Evolutionary conservation across 257 asterid genomes (phyloP), one percentile per base, ranked within the genome.

Genomic region (Dorcoceras hygrometricum): DNA sequence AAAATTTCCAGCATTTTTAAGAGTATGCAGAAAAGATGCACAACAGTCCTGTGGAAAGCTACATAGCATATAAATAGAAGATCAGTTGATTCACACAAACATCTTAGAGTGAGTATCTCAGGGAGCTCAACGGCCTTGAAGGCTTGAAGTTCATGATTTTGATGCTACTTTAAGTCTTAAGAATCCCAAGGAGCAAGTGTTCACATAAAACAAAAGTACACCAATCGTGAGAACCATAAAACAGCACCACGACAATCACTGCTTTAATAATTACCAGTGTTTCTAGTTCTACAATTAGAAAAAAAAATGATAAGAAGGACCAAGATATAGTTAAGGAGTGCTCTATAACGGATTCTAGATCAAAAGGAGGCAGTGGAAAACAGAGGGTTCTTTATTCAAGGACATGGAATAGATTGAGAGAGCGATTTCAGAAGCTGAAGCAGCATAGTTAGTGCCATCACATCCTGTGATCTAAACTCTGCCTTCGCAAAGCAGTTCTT

Each of bases 371-470:
- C 9, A 46, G 68, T 63, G 59, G 43, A 24, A 8, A 31, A 39
- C 4, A 12, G 43, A 63, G 68, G 43, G 24, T 25, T 63, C 58
- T 46, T 16, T 34, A 22, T 22, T 20, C 60, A 22, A 24, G 60
- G 60, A 6, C 60, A 8, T 20, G 16, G 60, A 24, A 55, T 11
- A 55, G 18, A 24, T 55, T 55, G 32, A 23, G 20, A 5, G 2
- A 62, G 31, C 16, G 31, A 62, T 36, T 39, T 34, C 23, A 62
- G 56, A 62, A 62, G 18, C 26, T 12, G 56, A 61, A 25, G 55
- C 48, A 61, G 54, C 55, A 9, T 19, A 4, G 32, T 18, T 36
- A 28, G 20, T 23, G 32, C 26, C 57, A 26, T 50, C 31, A 43
- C 25, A 48, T 23, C 18, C 46, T 26, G 69, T 8, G 8, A 31